Conservation (phyloP, 1,139 yeast species). For the Protomyces lactucae-debilis region DNA sequence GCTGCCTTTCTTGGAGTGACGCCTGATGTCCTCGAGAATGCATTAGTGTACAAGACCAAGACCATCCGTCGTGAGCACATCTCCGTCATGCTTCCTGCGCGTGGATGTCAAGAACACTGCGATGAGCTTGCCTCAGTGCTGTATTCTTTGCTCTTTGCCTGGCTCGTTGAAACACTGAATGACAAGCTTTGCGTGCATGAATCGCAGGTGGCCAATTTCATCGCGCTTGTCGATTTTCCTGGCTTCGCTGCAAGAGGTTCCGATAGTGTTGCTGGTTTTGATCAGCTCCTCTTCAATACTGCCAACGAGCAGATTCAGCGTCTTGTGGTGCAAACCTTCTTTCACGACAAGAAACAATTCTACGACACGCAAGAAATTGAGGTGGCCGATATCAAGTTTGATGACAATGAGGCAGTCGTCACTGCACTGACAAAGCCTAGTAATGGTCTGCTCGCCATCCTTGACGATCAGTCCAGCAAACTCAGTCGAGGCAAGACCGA, state of each 20-base stretch:
- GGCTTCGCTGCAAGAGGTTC: conserved; percentile 34
- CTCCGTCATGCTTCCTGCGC: conserved; percentile 43
- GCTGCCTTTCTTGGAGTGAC: conserved; percentile 44
- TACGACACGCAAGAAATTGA: conserved; percentile 43
- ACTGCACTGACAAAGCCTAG: conserved; percentile 40
- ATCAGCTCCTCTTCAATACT: conserved; percentile 43
- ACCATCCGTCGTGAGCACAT: conserved; percentile 42
- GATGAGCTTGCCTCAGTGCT: conserved; percentile 45
- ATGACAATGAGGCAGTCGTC: conserved; percentile 44
- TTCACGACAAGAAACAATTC: conserved; percentile 41
- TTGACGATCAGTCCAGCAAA: conserved; percentile 42
- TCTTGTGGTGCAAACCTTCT: conserved; percentile 41
- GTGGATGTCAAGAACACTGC: conserved; percentile 45
- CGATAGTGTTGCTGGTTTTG: conserved; percentile 35
- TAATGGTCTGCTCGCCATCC: conserved; percentile 41
- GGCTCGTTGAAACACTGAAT: conserved; percentile 43
- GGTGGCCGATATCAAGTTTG: conserved; percentile 41
- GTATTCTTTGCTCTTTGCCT: conserved; percentile 43
- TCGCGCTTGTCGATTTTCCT: conserved; percentile 44
- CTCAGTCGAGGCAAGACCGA: conserved; percentile 39
- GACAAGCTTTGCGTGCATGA: conserved; percentile 39
- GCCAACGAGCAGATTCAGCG: conserved; percentile 45
- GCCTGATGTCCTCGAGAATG: conserved; percentile 41
- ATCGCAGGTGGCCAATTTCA: conserved; percentile 40
- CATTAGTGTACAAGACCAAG: conserved; percentile 43